Conservation (phyloP, 2,329 filamentous ascomycete genomes). For the Xylaria sp. region DNA sequence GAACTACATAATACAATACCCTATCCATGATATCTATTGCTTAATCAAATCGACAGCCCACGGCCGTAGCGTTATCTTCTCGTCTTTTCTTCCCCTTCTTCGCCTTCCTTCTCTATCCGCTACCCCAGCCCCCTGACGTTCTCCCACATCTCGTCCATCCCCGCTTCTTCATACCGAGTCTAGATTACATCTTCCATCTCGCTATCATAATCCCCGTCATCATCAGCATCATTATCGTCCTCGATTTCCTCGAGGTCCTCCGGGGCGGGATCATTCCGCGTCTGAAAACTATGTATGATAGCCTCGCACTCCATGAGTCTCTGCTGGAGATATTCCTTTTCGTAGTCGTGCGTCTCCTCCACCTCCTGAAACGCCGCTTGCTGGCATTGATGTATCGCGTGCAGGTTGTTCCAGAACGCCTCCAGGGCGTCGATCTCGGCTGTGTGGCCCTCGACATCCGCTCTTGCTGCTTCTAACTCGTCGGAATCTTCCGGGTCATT, state of each 20-base stretch:
- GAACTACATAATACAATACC: too few species aligned
- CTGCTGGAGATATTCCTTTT: slow-evolving; percentile 14
- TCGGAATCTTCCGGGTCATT: not conserved
- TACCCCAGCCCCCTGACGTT: not conserved
- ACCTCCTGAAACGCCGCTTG: slow-evolving; percentile 11
- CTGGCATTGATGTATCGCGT: not conserved
- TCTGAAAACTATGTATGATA: slow-evolving; percentile 14
- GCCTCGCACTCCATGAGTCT: not conserved
- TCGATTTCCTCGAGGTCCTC: slow-evolving; percentile 22
- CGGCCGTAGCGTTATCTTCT: too few species aligned
- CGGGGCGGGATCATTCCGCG: slow-evolving; percentile 8
- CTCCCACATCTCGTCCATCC: slow-evolving; percentile 19
- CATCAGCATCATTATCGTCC: not conserved
- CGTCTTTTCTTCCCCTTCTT: too few species aligned
- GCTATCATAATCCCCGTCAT: too few species aligned
- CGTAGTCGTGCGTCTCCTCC: not conserved
- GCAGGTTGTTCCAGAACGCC: slow-evolving; percentile 19
- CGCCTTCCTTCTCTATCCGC: too few species aligned
- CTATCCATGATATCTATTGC: too few species aligned
- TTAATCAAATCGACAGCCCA: too few species aligned
- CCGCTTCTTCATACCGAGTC: not conserved
- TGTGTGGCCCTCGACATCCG: slow-evolving; percentile 10
- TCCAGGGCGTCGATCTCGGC: slow-evolving; percentile 15
- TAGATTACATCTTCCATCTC: not conserved
- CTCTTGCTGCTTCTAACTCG: not conserved